Percentiles rank a stretch among this genome's conserved stretches.
Evolutionary conservation across 2,329 filamentous ascomycete genomes (phyloP).

Genomic region (Sporothrix brunneoviolacea): DNA sequence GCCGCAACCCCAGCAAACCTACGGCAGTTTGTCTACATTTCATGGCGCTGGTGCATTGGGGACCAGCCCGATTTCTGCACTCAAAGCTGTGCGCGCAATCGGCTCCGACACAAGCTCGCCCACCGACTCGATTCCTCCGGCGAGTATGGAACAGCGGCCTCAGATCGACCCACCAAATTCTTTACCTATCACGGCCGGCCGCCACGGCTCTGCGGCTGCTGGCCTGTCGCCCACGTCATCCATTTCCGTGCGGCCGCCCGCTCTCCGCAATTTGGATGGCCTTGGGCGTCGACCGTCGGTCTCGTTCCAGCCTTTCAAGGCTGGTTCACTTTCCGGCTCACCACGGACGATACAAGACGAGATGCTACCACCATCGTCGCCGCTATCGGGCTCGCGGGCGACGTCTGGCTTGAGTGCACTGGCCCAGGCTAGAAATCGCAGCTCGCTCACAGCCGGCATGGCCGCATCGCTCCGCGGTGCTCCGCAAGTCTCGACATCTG

Average conservation of each 20-base stretch:
- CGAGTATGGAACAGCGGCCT: constrained; percentile 32
- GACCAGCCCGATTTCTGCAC: constrained; percentile 78
- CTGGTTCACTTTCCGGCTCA: constrained; percentile 86
- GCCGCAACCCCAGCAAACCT: constrained; percentile 54
- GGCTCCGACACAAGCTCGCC: constrained; percentile 59
- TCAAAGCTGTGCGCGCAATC: constrained; percentile 59
- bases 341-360: constrained; percentile 51
- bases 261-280: constrained; percentile 42
- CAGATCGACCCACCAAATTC: constrained; percentile 40
- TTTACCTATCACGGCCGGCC: constrained; percentile 40
- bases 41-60: constrained; percentile 71
- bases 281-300: constrained; percentile 68
- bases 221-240: constrained; percentile 10
- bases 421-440: constrained; percentile 59
- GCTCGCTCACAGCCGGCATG: constrained; percentile 68
- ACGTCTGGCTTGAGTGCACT: constrained; percentile 44
- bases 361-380: constrained; percentile 47
- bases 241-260: constrained; percentile 26
- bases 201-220: neutral
- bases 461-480: constrained; percentile 64
- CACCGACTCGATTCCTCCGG: constrained; percentile 40
- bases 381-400: constrained; percentile 39
- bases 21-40: constrained; percentile 85
- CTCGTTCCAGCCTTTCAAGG: constrained; percentile 94
- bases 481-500: constrained; percentile 43